Conservation (phyloP, 1,284 basidiomycete species). For the Sphaerobolus stellatus region DNA sequence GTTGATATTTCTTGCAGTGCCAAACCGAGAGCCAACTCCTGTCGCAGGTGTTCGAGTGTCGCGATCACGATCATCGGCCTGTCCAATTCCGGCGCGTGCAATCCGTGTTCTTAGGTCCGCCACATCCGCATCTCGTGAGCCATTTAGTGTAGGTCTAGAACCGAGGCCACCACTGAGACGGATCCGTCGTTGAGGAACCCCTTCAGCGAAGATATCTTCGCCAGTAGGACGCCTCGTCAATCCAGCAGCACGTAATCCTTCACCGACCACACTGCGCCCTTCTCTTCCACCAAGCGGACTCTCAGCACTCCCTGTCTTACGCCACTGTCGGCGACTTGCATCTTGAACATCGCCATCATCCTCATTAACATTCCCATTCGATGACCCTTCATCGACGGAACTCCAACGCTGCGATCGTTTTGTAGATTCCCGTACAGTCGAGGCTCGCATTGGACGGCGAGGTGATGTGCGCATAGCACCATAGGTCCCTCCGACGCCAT, state of each 20-base stretch:
- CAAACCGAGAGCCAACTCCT: conserved; percentile 17
- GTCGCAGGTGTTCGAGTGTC: conserved; percentile 26
- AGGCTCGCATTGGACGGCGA: too few relatives aligned
- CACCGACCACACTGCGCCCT: conserved; percentile 59
- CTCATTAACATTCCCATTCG: neutral
- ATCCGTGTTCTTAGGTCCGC: conserved; percentile 21
- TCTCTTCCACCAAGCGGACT: conserved; percentile 47
- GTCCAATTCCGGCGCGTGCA: conserved; percentile 17
- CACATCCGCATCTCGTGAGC: conserved; percentile 18
- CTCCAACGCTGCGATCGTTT: conserved; percentile 7
- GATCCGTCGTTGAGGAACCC: neutral
- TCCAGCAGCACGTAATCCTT: conserved; percentile 72
- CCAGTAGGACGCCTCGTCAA: conserved; percentile 39
- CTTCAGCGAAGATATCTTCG: conserved; percentile 40
- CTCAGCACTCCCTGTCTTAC: conserved; percentile 66
- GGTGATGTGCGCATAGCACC: too few relatives aligned
- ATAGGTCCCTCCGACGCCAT: conserved; percentile 10
- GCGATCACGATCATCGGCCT: neutral
- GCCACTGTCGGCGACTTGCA: conserved; percentile 44
- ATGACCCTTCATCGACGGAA: conserved; percentile 5
- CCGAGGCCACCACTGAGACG: conserved; percentile 19
- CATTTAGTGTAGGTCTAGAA: conserved; percentile 23
- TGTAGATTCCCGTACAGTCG: conserved; percentile 13
- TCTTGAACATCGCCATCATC: conserved; percentile 11
- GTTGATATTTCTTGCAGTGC: conserved; percentile 14